Conservation (phyloP, 495 filamentous ascomycete genomes). For the Podospora conica region DNA sequence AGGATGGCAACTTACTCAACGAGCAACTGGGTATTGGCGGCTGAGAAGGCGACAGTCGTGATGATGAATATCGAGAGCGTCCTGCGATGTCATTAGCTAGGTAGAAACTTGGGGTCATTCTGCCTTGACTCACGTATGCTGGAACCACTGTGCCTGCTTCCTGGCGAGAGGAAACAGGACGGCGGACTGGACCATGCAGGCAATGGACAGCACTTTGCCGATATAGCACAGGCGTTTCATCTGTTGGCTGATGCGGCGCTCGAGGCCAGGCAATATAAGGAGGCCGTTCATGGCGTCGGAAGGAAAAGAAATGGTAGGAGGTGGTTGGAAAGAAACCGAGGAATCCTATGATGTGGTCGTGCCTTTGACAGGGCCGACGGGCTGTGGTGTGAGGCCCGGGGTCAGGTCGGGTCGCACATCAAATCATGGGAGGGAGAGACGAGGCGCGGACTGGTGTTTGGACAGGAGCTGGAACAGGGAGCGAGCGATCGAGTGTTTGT, state of each 20-base stretch:
- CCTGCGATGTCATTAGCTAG: slow-evolving; percentile 13
- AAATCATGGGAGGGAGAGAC: not conserved
- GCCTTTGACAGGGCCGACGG: not conserved
- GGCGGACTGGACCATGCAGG: slow-evolving; percentile 32
- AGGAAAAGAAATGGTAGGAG: not conserved
- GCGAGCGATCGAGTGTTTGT: not conserved
- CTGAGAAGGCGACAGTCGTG: slow-evolving; percentile 16
- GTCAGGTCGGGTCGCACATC: not conserved
- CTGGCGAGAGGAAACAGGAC: slow-evolving; percentile 25
- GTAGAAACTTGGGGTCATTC: not conserved
- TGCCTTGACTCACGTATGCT: slow-evolving; percentile 24
- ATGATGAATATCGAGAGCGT: slow-evolving; percentile 26
- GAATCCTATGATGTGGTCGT: not conserved
- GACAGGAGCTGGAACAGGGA: not conserved
- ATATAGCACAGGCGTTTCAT: slow-evolving; percentile 1
- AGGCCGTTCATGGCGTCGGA: slow-evolving; percentile 8
- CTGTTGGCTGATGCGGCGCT: not conserved
- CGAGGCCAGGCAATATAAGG: not conserved
- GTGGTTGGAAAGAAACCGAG: not conserved
- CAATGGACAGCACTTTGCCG: slow-evolving; percentile 26
- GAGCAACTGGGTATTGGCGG: slow-evolving; percentile 17
- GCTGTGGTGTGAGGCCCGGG: not conserved
- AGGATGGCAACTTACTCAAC: slow-evolving; percentile 8
- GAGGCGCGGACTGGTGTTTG: not conserved
- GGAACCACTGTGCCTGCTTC: slow-evolving; percentile 19